Evolutionary conservation across 257 asterid species (phyloP), one percentile per base, ranked within the genome.

Genomic region (Mitragyna speciosa): DNA sequence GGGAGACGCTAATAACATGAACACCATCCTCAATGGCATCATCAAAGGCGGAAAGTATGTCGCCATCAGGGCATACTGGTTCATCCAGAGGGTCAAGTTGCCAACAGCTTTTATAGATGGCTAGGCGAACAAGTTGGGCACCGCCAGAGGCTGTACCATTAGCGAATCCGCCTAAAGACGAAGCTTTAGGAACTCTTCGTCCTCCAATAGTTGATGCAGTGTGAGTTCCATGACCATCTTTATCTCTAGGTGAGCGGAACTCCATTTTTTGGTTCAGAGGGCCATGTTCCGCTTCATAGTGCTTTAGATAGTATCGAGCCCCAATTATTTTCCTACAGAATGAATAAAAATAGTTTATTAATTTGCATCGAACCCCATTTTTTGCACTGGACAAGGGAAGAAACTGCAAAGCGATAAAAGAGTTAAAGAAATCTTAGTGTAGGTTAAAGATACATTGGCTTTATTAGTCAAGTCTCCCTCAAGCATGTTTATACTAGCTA

Each of bases 71-170:
- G 52, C 52, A 48, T 48, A 48, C 15, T 48, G 3, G 15, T 0
- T 12, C 52, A 48, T 48, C 2, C 10, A 48, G 52, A 48, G 52
- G 52, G 14, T 48, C 52, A 5, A 4, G 58, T 51, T 80, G 74
- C 92, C 92, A 89, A 24, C 92, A 89, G 24, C 85, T 90, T 58
- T 85, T 85, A 78, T 89, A 87, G 54, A 81, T 80, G 61, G 89
- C 86, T 0, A 87, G 72, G 4, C 90, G 90, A 41, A 77, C 88
- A 0, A 78, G 84, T 2, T 87, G 90, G 0, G 89, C 92, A 24
- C 90, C 92, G 0, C 92, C 92, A 1, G 84, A 48, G 17, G 88
- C 90, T 0, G 79, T 85, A 69, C 90, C 92, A 0, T 33, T 36
- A 52, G 85, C 90, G 16, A 87, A 80, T 2, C 90, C 89, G 5